Percentiles rank a stretch among this genome's conserved stretches.
These are phyloP conservation scores for Coemansia sp. DNA, from an alignment of 192 early-diverging fungal genomes.

Conservation along the genomic window DNA sequence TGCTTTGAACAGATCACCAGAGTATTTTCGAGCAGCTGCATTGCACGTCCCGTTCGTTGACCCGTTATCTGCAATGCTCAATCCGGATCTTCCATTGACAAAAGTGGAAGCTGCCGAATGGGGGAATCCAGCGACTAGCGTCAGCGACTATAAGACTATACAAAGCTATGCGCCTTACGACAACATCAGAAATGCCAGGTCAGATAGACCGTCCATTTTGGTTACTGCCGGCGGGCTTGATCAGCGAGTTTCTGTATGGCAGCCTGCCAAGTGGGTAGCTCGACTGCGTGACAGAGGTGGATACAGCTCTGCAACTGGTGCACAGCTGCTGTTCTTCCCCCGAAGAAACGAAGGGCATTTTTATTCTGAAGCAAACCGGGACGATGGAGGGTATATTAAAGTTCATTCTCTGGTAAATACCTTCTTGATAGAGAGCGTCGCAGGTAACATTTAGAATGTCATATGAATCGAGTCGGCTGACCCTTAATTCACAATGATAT, in stretches of 20 bases:
- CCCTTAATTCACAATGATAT: too few species aligned
- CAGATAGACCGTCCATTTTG: constrained; percentile 59
- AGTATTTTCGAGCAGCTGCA: constrained; percentile 71
- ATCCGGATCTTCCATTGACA: constrained; percentile 68
- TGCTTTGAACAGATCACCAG: constrained; percentile 61
- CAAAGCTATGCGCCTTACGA: constrained; percentile 69
- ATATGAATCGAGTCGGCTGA: too few species aligned
- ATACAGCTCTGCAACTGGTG: not conserved
- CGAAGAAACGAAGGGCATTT: constrained; percentile 36
- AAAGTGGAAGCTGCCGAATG: constrained; percentile 72
- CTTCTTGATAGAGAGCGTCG: constrained; percentile 29
- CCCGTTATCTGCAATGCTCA: constrained; percentile 81
- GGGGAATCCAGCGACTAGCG: constrained; percentile 64
- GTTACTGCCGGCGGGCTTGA: constrained; percentile 78
- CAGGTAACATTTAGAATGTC: not conserved
- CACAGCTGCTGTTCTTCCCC: constrained; percentile 34
- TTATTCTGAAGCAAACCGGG: constrained; percentile 8
- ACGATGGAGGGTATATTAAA: constrained; percentile 8
- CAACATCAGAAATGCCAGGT: constrained; percentile 35
- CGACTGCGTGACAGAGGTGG: constrained; percentile 57
- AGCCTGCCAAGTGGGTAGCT: constrained; percentile 87
- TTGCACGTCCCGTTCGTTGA: constrained; percentile 83
- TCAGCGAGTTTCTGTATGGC: constrained; percentile 75
- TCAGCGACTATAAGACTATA: constrained; percentile 58
- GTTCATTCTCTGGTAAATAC: constrained; percentile 39